Conservation (phyloP, 345 rosid species). For the Eutrema heterophyllum region DNA sequence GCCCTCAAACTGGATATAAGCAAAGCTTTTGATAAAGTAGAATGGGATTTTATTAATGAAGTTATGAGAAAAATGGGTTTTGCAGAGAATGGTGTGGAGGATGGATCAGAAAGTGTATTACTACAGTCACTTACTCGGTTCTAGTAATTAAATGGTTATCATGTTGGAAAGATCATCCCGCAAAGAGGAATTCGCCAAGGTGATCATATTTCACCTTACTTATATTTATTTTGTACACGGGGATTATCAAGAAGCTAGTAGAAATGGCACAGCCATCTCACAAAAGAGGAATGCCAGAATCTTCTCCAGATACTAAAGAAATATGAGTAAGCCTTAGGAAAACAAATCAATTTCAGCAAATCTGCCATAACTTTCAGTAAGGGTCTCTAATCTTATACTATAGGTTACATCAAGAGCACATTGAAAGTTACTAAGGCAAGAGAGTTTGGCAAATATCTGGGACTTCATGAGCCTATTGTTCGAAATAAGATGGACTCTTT, state of each 20-base stretch:
- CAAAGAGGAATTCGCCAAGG: neutral
- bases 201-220: neutral
- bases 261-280: too few species aligned
- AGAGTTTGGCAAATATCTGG: too few species aligned
- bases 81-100: neutral
- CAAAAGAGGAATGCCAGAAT: too few species aligned
- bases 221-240: neutral
- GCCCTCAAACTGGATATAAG: neutral
- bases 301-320: too few species aligned
- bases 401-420: too few species aligned
- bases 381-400: too few species aligned
- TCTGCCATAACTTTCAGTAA: too few species aligned
- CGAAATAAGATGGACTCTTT: too few species aligned
- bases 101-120: neutral
- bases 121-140: neutral
- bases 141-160: neutral
- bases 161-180: neutral
- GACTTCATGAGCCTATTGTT: too few species aligned
- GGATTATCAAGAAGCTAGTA: neutral
- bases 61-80: neutral
- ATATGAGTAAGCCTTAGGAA: too few species aligned
- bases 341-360: too few species aligned
- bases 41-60: neutral
- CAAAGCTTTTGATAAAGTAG: neutral
- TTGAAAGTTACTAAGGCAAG: too few species aligned